These are phyloP conservation scores for Yamadazyma sp. DNA, from an alignment of 1,139 yeast genomes.

Conservation along the genomic window DNA sequence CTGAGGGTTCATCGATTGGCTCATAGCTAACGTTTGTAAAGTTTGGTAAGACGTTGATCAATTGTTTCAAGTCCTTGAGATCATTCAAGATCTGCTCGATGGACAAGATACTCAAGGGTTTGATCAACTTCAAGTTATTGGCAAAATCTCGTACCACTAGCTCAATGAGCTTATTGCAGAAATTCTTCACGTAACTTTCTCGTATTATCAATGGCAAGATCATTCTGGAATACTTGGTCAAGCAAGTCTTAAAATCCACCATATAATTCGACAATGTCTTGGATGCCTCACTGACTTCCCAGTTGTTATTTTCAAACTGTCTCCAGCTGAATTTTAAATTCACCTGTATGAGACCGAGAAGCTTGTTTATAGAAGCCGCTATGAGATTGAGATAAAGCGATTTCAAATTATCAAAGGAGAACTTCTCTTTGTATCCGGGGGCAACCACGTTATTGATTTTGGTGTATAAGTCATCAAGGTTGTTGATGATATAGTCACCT, in stretches of 20 bases:
- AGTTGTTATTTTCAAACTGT: slow-evolving; percentile 78
- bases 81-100: slow-evolving; percentile 85
- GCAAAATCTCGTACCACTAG: slow-evolving; percentile 57
- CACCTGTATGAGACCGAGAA: slow-evolving; percentile 58
- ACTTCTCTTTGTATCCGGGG: slow-evolving; percentile 31
- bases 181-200: slow-evolving; percentile 68
- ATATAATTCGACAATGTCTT: slow-evolving; percentile 74
- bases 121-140: slow-evolving; percentile 54
- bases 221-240: slow-evolving; percentile 45
- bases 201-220: slow-evolving; percentile 66
- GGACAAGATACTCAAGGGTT: slow-evolving; percentile 66
- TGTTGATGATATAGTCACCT: slow-evolving; percentile 82
- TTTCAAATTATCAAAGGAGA: slow-evolving; percentile 54
- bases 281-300: slow-evolving; percentile 64
- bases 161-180: slow-evolving; percentile 78
- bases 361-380: slow-evolving; percentile 54
- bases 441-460: slow-evolving; percentile 52
- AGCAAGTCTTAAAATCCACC: slow-evolving; percentile 51
- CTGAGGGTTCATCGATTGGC: slow-evolving; percentile 6
- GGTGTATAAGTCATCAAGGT: slow-evolving; percentile 75
- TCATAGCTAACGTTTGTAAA: slow-evolving; percentile 35
- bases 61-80: slow-evolving; percentile 58
- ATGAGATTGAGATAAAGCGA: slow-evolving; percentile 60
- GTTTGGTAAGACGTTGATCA: slow-evolving; percentile 54
- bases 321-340: slow-evolving; percentile 79